Percentiles rank a stretch among this genome's conserved stretches.
These are phyloP conservation scores for Pseudohyphozyma bogoriensis DNA, from an alignment of 768 basidiomycete genomes.

Conservation along the genomic window DNA sequence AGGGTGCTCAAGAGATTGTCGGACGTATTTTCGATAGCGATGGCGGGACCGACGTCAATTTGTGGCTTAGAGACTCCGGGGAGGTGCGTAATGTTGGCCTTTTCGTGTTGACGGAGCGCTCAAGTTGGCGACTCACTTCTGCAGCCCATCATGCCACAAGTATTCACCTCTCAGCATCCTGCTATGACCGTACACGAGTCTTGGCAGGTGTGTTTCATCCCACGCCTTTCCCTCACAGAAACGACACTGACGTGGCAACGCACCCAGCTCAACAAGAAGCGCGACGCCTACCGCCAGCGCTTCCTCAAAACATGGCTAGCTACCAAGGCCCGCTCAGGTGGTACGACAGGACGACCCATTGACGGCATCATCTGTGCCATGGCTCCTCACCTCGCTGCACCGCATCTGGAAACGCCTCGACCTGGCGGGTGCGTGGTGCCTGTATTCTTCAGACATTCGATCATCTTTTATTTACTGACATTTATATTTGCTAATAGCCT, in stretches of 20 bases:
- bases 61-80: constrained; percentile 5
- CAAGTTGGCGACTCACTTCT: not conserved
- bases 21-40: constrained; percentile 4
- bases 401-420: constrained; percentile 1
- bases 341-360: not conserved
- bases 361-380: constrained; percentile 14
- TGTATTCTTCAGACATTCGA: not conserved
- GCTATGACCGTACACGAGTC: not conserved
- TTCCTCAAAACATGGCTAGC: constrained; percentile 4
- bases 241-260: too few relatives aligned
- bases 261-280: constrained; percentile 8
- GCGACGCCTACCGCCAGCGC: constrained; percentile 7
- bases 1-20: constrained; percentile 9
- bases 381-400: constrained; percentile 10
- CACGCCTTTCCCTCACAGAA: too few relatives aligned
- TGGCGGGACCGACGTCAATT: constrained; percentile 9
- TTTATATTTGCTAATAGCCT: too few relatives aligned
- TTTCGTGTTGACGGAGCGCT: too few relatives aligned
- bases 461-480: too few relatives aligned
- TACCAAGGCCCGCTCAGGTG: not conserved
- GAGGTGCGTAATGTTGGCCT: constrained; percentile 4
- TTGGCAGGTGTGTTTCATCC: too few relatives aligned
- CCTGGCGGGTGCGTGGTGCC: not conserved
- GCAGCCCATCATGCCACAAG: constrained; percentile 3
- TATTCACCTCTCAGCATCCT: constrained; percentile 1